Evolutionary conservation across 495 filamentous ascomycete species (phyloP), one percentile per base, ranked within the genome.

Genomic region (Neurospora sp.): DNA sequence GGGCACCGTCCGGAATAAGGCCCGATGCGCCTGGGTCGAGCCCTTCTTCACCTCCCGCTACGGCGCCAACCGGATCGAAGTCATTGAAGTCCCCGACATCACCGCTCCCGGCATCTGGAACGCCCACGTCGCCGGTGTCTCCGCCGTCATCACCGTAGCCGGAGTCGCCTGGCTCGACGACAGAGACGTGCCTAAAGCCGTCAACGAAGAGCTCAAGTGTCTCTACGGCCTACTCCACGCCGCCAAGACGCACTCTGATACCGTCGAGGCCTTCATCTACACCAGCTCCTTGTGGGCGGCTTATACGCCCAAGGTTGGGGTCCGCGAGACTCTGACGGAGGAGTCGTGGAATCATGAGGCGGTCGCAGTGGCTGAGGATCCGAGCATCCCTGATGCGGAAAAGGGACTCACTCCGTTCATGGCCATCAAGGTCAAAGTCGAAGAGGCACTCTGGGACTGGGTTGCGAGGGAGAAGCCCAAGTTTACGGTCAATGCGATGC

Each of bases 1-100:
- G 20, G 87, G 88, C 27, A 87, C 87, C 1, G 81, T 84, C 8
- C 84, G 88, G 27, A 74, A 77, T 17, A 71, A 72, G 16, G 72
- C 75, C 40, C 86, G 86, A 48, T 79, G 74, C 17, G 71, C 71
- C 31, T 86, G 84, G 82, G 69, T 89, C 17, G 76, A 78, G 31
- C 71, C 81, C 3, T 73, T 80, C 61, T 86, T 87, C 71, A 72
- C 79, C 8, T 44, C 79, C 8, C 81, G 78, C 35, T 80, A 86
- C 70, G 85, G 83, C 8, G 10, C 40, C 8, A 81, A 76, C 12
- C 72, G 71, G 1, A 84, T 85, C 71, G 80, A 84, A 53, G 71
- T 78, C 20, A 72, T 81, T 0, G 71, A 83, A 45, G 79, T 88
- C 1, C 41, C 78, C 2, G 76, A 84, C 69, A 79, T 87, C 37